phyloP scores from a whole-genome alignment of 2,329 filamentous ascomycete species.

The Fusarium napiforme region DNA sequence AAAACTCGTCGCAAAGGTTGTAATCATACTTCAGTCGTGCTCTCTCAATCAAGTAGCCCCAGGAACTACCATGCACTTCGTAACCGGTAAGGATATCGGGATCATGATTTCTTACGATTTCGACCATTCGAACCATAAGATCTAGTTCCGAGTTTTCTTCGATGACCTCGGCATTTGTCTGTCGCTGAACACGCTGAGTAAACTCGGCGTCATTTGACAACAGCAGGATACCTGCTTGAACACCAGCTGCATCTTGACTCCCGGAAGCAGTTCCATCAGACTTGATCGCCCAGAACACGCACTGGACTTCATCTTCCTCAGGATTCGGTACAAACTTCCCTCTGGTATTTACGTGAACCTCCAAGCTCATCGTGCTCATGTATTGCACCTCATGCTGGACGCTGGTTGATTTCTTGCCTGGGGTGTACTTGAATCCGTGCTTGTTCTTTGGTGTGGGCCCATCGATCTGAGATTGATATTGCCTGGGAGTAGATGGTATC shows the following conservation, averaged over 20 bases:
- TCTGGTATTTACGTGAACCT: conserved; percentile 90
- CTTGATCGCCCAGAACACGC: conserved; percentile 90
- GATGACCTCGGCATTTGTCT: conserved; percentile 72
- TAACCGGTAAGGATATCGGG: conserved; percentile 95
- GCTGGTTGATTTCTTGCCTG: conserved; percentile 77
- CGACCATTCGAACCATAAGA: conserved; percentile 84
- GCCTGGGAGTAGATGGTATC: conserved; percentile 44
- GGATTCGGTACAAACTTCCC: conserved; percentile 86
- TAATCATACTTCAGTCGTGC: conserved; percentile 88
- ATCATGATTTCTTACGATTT: conserved; percentile 84
- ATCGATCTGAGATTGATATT: conserved; percentile 83
- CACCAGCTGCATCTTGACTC: conserved; percentile 57
- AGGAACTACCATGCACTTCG: conserved; percentile 91
- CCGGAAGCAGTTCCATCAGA: conserved; percentile 72
- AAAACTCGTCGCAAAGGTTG: conserved; percentile 90
- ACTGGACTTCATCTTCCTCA: conserved; percentile 86
- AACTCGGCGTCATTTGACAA: conserved; percentile 72
- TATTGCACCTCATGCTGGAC: conserved; percentile 88
- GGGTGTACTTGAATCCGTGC: conserved; percentile 87
- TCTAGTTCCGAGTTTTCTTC: conserved; percentile 85
- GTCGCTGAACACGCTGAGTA: conserved; percentile 69
- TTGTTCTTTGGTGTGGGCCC: conserved; percentile 85
- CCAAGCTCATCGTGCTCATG: conserved; percentile 96
- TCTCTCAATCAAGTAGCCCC: conserved; percentile 95
- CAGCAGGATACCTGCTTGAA: conserved; percentile 77